These are phyloP conservation scores for Fusarium bulbicola DNA, from an alignment of 2,329 filamentous ascomycete genomes.

Conservation along the genomic window DNA sequence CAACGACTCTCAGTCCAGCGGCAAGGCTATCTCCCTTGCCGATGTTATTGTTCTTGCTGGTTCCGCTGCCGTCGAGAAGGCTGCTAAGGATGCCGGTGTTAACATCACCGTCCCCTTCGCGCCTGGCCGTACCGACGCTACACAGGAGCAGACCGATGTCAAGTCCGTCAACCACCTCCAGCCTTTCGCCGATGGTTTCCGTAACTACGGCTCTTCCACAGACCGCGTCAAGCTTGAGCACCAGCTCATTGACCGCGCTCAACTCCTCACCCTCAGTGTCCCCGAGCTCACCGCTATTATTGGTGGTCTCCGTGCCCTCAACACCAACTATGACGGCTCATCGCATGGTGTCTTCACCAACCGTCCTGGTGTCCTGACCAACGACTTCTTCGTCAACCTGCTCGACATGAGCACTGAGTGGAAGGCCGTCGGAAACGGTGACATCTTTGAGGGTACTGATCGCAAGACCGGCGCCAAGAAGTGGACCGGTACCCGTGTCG, in stretches of 20 bases:
- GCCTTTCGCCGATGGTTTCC: slow-evolving; percentile 77
- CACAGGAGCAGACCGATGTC: slow-evolving; percentile 76
- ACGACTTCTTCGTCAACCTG: slow-evolving; percentile 85
- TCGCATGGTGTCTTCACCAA: slow-evolving; percentile 73
- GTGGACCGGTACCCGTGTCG: slow-evolving; percentile 74
- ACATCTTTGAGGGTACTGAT: slow-evolving; percentile 71
- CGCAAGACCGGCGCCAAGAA: slow-evolving; percentile 73
- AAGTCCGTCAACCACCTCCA: slow-evolving; percentile 72
- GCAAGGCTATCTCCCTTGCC: slow-evolving; percentile 79
- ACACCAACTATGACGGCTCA: slow-evolving; percentile 77
- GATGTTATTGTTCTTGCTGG: slow-evolving; percentile 83
- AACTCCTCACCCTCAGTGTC: slow-evolving; percentile 74
- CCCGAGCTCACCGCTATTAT: slow-evolving; percentile 77
- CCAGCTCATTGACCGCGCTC: slow-evolving; percentile 75
- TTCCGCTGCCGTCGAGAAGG: slow-evolving; percentile 75
- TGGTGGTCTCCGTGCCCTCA: slow-evolving; percentile 75
- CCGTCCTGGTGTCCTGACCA: slow-evolving; percentile 73
- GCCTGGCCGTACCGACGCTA: slow-evolving; percentile 76
- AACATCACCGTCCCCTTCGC: slow-evolving; percentile 73
- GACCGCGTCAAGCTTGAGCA: slow-evolving; percentile 71
- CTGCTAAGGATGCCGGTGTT: slow-evolving; percentile 59
- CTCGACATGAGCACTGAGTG: slow-evolving; percentile 74
- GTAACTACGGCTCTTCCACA: slow-evolving; percentile 76
- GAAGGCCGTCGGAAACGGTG: slow-evolving; percentile 57
- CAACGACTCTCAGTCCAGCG: slow-evolving; percentile 58